Percentiles rank a stretch among this genome's conserved stretches.
These are phyloP conservation scores for Crithidia expoeki DNA, from an alignment of 208 protist genomes.

Conservation along the genomic window DNA sequence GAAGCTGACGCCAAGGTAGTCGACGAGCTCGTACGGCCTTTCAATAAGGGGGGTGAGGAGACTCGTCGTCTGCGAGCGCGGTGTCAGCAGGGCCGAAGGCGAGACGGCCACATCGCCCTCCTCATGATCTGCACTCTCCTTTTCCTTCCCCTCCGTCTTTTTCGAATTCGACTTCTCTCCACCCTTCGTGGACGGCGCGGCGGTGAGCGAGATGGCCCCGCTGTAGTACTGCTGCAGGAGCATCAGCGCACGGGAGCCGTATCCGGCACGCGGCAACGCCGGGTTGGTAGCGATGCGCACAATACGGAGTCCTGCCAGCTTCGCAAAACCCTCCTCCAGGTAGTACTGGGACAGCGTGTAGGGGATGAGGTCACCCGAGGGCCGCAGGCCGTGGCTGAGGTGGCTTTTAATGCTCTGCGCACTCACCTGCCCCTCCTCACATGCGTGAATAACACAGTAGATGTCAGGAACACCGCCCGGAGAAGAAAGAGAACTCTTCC, in stretches of 20 bases:
- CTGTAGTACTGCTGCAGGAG: conserved; percentile 96
- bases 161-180: background rate
- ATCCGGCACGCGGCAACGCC: conserved; percentile 96
- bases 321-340: conserved; percentile 95
- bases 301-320: conserved; percentile 96
- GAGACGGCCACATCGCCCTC: conserved; percentile 21
- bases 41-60: conserved; percentile 89
- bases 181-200: conserved; percentile 6
- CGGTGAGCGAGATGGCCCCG: conserved; percentile 81
- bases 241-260: conserved; percentile 95
- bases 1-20: conserved; percentile 98
- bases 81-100: conserved; percentile 23
- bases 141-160: background rate
- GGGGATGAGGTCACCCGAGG: conserved; percentile 99
- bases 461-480: conserved; percentile 93
- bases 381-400: conserved; percentile 89
- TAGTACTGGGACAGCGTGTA: conserved; percentile 98
- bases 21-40: conserved; percentile 90
- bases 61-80: conserved; percentile 65
- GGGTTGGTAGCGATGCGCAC: conserved; percentile 99
- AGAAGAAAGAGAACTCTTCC: background rate
- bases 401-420: conserved; percentile 83
- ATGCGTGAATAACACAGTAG: conserved; percentile 97
- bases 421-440: conserved; percentile 96
- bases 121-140: conserved; percentile 11